phyloP scores from a whole-genome alignment of 2,329 filamentous ascomycete species.

The Paraconiothyrium brasiliense region DNA sequence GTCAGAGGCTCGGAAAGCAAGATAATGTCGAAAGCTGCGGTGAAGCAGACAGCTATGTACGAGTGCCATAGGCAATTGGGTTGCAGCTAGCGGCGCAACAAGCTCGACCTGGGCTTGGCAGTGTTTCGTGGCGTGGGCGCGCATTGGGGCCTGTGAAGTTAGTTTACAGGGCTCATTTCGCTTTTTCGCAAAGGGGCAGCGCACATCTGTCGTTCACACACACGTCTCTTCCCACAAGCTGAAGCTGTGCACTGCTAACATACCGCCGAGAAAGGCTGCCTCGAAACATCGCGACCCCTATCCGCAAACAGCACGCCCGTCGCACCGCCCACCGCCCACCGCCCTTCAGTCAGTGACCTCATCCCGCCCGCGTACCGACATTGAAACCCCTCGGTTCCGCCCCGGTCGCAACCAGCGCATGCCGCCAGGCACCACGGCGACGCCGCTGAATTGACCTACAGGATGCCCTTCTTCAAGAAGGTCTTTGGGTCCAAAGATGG shows the following conservation, averaged over 20 bases:
- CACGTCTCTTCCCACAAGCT: background rate
- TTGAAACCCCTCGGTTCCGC: constrained; percentile 23
- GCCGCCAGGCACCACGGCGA: constrained; percentile 31
- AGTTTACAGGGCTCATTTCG: constrained; percentile 24
- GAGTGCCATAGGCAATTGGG: constrained; percentile 16
- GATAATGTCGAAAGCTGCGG: constrained; percentile 4
- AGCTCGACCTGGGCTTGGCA: constrained; percentile 17
- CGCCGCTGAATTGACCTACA: constrained; percentile 26
- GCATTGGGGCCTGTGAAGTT: constrained; percentile 19
- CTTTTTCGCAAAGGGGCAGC: constrained; percentile 22
- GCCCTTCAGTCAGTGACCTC: constrained; percentile 11
- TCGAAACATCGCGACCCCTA: background rate
- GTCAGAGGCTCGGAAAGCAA: background rate
- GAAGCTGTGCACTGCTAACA: background rate
- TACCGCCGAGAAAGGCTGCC: background rate
- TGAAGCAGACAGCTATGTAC: background rate
- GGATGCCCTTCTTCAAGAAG: constrained; percentile 52
- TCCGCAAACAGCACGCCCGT: constrained; percentile 7
- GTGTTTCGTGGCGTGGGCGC: constrained; percentile 25
- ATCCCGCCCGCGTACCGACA: constrained; percentile 20
- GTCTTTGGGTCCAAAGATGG: constrained; percentile 50
- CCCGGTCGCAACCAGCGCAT: constrained; percentile 30
- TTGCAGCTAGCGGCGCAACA: constrained; percentile 1
- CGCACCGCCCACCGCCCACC: constrained; percentile 5
- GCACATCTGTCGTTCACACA: background rate